Evolutionary conservation across 1,139 yeast species (phyloP).

Genomic region (Yamadazyma sp.): DNA sequence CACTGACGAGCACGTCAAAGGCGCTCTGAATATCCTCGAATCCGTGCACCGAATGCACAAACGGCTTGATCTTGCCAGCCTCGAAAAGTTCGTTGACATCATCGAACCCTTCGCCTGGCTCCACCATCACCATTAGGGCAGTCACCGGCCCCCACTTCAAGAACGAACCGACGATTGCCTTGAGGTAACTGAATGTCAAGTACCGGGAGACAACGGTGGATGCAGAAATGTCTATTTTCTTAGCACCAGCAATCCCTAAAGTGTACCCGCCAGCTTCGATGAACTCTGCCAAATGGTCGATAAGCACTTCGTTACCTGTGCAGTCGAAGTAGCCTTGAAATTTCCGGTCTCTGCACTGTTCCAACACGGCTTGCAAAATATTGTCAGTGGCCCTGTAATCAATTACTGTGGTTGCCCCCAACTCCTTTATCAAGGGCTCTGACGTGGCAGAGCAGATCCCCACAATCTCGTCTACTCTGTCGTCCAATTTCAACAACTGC

Average conservation of each 20-base stretch:
- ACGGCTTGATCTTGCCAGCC: slow-evolving; percentile 40
- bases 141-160: slow-evolving; percentile 13
- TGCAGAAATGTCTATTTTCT: slow-evolving; percentile 26
- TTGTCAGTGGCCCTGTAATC: slow-evolving; percentile 44
- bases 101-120: slow-evolving; percentile 12
- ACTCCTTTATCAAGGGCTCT: slow-evolving; percentile 35
- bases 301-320: slow-evolving; percentile 25
- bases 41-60: slow-evolving; percentile 53
- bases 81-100: slow-evolving; percentile 31
- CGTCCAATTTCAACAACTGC: slow-evolving; percentile 53
- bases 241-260: slow-evolving; percentile 54
- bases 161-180: not conserved
- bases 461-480: slow-evolving; percentile 44
- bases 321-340: slow-evolving; percentile 41
- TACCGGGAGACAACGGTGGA: not conserved
- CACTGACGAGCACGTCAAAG: slow-evolving; percentile 41
- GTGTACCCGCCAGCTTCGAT: slow-evolving; percentile 33
- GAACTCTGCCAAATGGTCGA: not conserved
- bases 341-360: slow-evolving; percentile 21
- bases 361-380: slow-evolving; percentile 23
- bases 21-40: slow-evolving; percentile 54
- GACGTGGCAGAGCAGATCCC: slow-evolving; percentile 38
- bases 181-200: slow-evolving; percentile 6
- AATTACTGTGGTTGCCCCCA: slow-evolving; percentile 54
- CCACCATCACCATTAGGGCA: not conserved